phyloP scores from a whole-genome alignment of 2,329 filamentous ascomycete species.

The Botrytis porri region DNA sequence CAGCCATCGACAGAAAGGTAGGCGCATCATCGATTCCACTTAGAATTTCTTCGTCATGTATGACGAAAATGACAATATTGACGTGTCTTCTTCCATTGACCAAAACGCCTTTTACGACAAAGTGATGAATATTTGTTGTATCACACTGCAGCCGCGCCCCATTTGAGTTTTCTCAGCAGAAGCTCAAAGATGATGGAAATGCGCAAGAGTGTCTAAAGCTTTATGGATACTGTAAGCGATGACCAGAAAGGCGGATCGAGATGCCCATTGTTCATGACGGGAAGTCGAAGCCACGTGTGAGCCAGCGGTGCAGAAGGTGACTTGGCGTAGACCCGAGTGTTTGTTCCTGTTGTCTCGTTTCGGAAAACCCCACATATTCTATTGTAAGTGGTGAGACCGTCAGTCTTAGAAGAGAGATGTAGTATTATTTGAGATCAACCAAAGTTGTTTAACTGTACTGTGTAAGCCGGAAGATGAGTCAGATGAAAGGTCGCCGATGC shows the following conservation, averaged over 20 bases:
- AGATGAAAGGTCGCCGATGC: conserved; percentile 7
- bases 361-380: neutral
- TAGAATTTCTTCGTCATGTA: neutral
- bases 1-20: neutral
- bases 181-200: neutral
- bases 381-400: neutral
- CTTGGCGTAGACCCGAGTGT: neutral
- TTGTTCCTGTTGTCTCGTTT: neutral
- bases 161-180: neutral
- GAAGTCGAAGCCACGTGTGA: neutral
- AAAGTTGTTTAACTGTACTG: neutral
- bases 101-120: neutral
- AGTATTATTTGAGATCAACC: neutral
- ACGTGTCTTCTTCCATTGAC: neutral
- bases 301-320: neutral
- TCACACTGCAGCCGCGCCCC: neutral
- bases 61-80: neutral
- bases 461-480: conserved; percentile 5
- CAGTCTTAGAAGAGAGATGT: neutral
- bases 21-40: neutral
- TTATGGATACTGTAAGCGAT: neutral
- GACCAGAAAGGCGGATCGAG: neutral
- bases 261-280: neutral
- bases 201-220: too few species aligned
- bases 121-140: neutral